Percentiles rank a stretch among this genome's conserved stretches.
Evolutionary conservation across 2,329 filamentous ascomycete genomes (phyloP).

Genomic region (Curvularia sp.): DNA sequence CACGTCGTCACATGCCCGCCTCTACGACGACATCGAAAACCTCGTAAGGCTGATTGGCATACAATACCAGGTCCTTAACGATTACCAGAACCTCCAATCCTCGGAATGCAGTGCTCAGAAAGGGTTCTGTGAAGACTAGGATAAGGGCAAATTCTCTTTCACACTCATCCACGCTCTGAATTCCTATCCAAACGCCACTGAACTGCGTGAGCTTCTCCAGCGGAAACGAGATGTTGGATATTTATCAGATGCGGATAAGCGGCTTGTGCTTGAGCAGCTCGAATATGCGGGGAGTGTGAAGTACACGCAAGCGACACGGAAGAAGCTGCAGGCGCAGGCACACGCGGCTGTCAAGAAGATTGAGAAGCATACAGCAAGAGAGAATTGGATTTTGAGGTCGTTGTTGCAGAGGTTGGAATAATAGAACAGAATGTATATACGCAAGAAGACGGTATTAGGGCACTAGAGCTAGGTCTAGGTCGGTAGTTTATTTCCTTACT

Average conservation of each 20-base stretch:
- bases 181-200: neutral
- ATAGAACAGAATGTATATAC: neutral
- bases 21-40: neutral
- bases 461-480: too few species aligned
- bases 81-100: neutral
- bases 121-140: neutral
- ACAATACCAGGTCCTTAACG: neutral
- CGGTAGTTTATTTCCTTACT: too few species aligned
- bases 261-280: neutral
- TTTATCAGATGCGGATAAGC: neutral
- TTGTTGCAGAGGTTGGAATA: neutral
- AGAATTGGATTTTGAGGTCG: neutral
- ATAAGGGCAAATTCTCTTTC: neutral
- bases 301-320: neutral
- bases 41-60: neutral
- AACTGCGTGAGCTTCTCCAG: neutral
- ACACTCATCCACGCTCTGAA: neutral
- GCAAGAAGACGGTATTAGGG: too few species aligned
- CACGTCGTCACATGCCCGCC: neutral
- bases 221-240: neutral
- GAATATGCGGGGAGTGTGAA: neutral
- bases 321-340: neutral
- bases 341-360: neutral
- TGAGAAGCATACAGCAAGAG: neutral
- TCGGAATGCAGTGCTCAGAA: neutral